Conservation (phyloP, 495 filamentous ascomycete genomes). For the Parmelia sp. region DNA sequence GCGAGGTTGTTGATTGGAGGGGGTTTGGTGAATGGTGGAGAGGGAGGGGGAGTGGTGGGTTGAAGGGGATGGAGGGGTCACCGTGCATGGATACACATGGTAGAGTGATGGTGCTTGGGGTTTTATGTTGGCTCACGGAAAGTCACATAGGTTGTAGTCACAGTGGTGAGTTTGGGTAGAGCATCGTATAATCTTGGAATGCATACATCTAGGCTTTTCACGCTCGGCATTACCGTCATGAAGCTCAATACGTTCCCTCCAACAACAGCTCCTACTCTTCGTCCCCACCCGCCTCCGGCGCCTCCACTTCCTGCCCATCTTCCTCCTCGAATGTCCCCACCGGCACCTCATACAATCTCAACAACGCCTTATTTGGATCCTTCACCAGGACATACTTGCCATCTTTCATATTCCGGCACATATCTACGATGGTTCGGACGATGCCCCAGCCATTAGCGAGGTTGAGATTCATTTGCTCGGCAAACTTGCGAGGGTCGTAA, state of each 20-base stretch:
- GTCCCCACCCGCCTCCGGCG: conserved; percentile 42
- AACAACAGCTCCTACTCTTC: conserved; percentile 25
- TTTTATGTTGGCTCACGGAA: background rate
- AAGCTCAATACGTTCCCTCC: background rate
- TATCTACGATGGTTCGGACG: conserved; percentile 92
- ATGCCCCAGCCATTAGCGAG: conserved; percentile 98
- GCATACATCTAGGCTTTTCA: background rate
- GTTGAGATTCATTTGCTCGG: conserved; percentile 94
- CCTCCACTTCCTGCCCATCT: conserved; percentile 43
- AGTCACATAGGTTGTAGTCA: background rate
- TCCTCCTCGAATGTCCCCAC: conserved; percentile 79
- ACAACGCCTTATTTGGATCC: conserved; percentile 93
- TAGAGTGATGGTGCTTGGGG: background rate
- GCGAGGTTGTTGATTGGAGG: too few relatives aligned
- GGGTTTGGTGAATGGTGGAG: background rate
- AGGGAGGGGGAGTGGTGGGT: background rate
- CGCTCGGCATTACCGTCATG: background rate
- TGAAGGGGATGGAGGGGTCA: background rate
- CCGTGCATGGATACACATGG: background rate
- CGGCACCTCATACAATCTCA: conserved; percentile 89
- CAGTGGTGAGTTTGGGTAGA: too few relatives aligned
- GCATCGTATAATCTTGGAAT: background rate
- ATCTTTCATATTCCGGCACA: conserved; percentile 52
- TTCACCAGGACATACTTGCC: conserved; percentile 64
- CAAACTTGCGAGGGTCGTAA: conserved; percentile 96